These are phyloP conservation scores for Rosa multiflora DNA, from an alignment of 306 rosid genomes.

Conservation along the genomic window DNA sequence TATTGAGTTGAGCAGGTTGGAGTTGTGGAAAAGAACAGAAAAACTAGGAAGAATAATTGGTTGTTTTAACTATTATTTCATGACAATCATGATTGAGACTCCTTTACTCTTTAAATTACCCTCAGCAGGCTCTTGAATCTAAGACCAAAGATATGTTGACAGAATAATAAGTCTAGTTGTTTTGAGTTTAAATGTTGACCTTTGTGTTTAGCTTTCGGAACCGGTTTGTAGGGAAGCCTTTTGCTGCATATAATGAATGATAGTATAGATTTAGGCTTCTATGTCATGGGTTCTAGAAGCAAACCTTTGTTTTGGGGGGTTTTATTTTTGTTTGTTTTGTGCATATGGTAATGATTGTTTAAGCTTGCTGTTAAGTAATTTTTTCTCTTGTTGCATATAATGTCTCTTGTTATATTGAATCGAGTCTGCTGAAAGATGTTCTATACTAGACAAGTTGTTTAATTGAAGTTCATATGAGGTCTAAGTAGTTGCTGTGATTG, in stretches of 20 bases:
- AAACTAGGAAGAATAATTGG: too few species aligned
- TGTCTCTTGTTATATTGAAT: background rate
- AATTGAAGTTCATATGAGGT: background rate
- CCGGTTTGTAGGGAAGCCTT: background rate
- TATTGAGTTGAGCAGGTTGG: too few species aligned
- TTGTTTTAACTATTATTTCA: background rate
- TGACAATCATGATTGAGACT: background rate
- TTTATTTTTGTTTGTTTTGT: background rate
- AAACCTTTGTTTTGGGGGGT: background rate
- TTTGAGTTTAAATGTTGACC: background rate
- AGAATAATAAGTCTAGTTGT: background rate
- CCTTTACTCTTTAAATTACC: background rate
- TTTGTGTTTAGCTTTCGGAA: background rate
- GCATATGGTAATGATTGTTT: background rate
- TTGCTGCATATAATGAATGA: background rate
- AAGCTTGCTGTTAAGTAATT: background rate
- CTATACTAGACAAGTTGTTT: background rate
- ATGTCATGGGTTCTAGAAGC: background rate
- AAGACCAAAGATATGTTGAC: background rate
- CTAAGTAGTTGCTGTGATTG: conserved; percentile 26
- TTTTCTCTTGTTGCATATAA: background rate
- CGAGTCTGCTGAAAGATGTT: background rate
- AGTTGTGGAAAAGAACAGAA: too few species aligned
- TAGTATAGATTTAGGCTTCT: background rate
- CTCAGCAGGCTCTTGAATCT: background rate